Conservation (phyloP, 1,284 basidiomycete genomes). For the Heliocybe sulcata region DNA sequence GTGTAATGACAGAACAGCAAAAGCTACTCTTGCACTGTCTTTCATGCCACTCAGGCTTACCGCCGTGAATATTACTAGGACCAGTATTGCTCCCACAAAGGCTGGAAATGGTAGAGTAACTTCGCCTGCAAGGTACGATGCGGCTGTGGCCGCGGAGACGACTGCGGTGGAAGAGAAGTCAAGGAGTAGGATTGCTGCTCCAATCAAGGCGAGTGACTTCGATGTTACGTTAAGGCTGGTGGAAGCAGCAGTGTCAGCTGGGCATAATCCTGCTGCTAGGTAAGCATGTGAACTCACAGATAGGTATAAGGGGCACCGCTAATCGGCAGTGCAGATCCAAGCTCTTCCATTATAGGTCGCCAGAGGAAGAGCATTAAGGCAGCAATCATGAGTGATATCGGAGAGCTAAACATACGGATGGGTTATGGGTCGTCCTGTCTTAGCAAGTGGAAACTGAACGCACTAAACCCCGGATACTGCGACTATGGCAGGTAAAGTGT, state of each 20-base stretch:
- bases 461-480: slow-evolving; percentile 51
- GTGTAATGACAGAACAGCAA: slow-evolving; percentile 50
- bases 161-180: slow-evolving; percentile 61
- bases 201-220: slow-evolving; percentile 50
- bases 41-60: slow-evolving; percentile 52
- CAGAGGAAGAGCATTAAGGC: slow-evolving; percentile 56
- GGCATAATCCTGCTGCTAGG: not conserved
- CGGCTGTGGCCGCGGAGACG: slow-evolving; percentile 64
- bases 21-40: slow-evolving; percentile 54
- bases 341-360: slow-evolving; percentile 65
- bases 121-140: slow-evolving; percentile 59
- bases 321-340: slow-evolving; percentile 57
- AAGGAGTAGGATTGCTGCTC: slow-evolving; percentile 53
- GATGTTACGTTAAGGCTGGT: slow-evolving; percentile 48
- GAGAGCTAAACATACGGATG: slow-evolving; percentile 37
- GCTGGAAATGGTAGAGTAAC: slow-evolving; percentile 44
- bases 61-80: slow-evolving; percentile 44
- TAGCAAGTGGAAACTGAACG: slow-evolving; percentile 13
- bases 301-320: slow-evolving; percentile 67
- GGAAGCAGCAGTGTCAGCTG: not conserved
- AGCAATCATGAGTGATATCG: slow-evolving; percentile 56
- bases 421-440: not conserved
- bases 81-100: slow-evolving; percentile 38
- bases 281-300: slow-evolving; percentile 28
- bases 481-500: slow-evolving; percentile 60